Conservation (phyloP, 768 basidiomycete species). For the Tylopilus plumbeoviolaceoides region DNA sequence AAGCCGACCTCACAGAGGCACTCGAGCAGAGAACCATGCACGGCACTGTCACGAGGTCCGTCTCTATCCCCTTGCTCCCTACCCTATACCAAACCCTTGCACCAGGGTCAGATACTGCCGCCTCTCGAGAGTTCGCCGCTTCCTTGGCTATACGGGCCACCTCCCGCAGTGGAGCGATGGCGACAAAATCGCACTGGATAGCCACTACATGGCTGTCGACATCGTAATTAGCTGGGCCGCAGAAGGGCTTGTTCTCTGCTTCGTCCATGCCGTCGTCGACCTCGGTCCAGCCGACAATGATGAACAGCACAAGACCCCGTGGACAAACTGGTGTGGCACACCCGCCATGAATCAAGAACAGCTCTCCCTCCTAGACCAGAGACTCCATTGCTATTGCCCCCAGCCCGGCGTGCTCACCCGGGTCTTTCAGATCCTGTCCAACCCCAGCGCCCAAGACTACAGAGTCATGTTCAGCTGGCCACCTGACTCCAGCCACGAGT, state of each 20-base stretch:
- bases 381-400: conserved; percentile 53
- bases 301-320: conserved; percentile 65
- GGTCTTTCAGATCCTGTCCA: conserved; percentile 77
- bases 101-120: conserved; percentile 75
- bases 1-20: conserved; percentile 68
- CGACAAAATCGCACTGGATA: conserved; percentile 66
- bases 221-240: conserved; percentile 89
- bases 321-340: conserved; percentile 90
- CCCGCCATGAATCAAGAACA: conserved; percentile 56
- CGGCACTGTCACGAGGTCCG: conserved; percentile 77
- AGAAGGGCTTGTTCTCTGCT: conserved; percentile 82
- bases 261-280: conserved; percentile 81
- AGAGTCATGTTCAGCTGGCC: conserved; percentile 73
- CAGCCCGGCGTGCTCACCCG: conserved; percentile 50
- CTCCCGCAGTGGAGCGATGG: conserved; percentile 54
- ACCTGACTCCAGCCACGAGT: conserved; percentile 46
- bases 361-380: conserved; percentile 53
- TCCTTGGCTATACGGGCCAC: conserved; percentile 65
- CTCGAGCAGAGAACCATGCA: conserved; percentile 72
- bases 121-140: conserved; percentile 65
- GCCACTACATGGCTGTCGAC: conserved; percentile 80
- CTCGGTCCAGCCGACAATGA: conserved; percentile 68
- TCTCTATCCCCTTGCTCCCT: conserved; percentile 5
- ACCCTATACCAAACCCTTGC: conserved; percentile 23
- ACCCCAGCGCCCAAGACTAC: conserved; percentile 45